phyloP scores from a whole-genome alignment of 1,139 yeast species.

The Pichia sp. region DNA sequence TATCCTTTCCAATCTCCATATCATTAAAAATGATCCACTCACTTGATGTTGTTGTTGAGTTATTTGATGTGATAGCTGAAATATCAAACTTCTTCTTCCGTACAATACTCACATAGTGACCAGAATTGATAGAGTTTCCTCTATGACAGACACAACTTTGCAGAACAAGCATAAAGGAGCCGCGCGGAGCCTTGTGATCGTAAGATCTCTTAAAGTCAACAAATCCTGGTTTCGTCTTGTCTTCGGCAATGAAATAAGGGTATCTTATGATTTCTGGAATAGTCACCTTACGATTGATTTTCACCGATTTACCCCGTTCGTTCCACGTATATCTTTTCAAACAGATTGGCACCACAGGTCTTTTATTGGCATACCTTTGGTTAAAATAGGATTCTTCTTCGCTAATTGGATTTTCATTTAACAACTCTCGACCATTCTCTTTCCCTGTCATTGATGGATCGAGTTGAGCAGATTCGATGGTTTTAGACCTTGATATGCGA shows the following conservation, averaged over 20 bases:
- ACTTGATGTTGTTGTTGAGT: slow-evolving; percentile 33
- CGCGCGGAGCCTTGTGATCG: slow-evolving; percentile 32
- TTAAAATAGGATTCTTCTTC: slow-evolving; percentile 16
- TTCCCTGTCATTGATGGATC: not conserved
- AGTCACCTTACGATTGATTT: slow-evolving; percentile 51
- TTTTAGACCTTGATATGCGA: slow-evolving; percentile 19
- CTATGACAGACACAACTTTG: slow-evolving; percentile 77
- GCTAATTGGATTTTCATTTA: slow-evolving; percentile 24
- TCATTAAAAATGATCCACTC: slow-evolving; percentile 70
- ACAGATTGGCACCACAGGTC: slow-evolving; percentile 73
- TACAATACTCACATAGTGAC: slow-evolving; percentile 63
- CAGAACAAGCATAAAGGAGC: slow-evolving; percentile 56
- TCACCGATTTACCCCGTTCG: slow-evolving; percentile 37
- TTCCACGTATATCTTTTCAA: slow-evolving; percentile 60
- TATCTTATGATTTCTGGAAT: slow-evolving; percentile 64
- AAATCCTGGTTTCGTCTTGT: slow-evolving; percentile 28
- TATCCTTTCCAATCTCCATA: slow-evolving; percentile 36
- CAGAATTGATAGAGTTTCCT: slow-evolving; percentile 55
- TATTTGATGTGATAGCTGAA: not conserved
- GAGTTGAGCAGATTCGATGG: slow-evolving; percentile 20
- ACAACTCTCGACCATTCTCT: slow-evolving; percentile 31
- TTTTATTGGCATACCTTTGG: slow-evolving; percentile 33
- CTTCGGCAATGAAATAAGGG: slow-evolving; percentile 74
- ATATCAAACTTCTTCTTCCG: slow-evolving; percentile 33
- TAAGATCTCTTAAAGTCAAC: slow-evolving; percentile 27